Base-by-base conservation (phyloP, 306 rosid genomes). In the Bauhinia variegata region DNA sequence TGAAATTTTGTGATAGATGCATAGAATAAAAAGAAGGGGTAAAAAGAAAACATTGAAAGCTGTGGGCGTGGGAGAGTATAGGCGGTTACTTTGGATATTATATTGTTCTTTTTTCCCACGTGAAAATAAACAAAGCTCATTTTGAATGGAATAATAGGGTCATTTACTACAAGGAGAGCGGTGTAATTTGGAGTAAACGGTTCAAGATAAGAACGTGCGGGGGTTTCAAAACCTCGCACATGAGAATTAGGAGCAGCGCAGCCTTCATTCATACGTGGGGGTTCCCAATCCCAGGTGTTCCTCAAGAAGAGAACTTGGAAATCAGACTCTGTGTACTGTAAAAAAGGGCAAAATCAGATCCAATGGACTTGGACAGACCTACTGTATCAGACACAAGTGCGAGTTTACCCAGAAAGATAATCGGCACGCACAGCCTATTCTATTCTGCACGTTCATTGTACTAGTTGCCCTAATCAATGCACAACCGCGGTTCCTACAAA, bases 201-300 rank as follows among this genome's bases (percentile, higher is more conserved):
- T 74, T 79, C 79, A 57, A 60, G 89, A 86, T 84, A 84, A 89
- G 82, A 63, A 70, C 69, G 61, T 11, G 73, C 59, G 54, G 44
- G 82, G 76, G 62, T 71, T 80, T 42, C 84, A 55, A 68, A 77
- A 81, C 13, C 19, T 8, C 19, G 30, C 53, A 54, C 76, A 36
- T 74, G 85, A 63, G 39, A 67, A 68, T 63, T 79, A 53, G n/a
- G n/a, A n/a, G n/a, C n/a, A n/a, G n/a, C n/a, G n/a, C n/a, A n/a
- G 78, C 12, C 1, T 15, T 58, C 28, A n/a, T n/a, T n/a, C n/a
- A 72, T 70, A 77, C 89, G 76, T 81, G 88, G 81, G 60, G 49
- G 43, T 56, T 51, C 68, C n/a, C 60, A 53, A 57, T 42, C 71
- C 77, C 71, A 55, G 54, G 71, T 62, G 79, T 55, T 78, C 39